phyloP scores from a whole-genome alignment of 2,329 filamentous ascomycete species.

The Xylaria sp. region DNA sequence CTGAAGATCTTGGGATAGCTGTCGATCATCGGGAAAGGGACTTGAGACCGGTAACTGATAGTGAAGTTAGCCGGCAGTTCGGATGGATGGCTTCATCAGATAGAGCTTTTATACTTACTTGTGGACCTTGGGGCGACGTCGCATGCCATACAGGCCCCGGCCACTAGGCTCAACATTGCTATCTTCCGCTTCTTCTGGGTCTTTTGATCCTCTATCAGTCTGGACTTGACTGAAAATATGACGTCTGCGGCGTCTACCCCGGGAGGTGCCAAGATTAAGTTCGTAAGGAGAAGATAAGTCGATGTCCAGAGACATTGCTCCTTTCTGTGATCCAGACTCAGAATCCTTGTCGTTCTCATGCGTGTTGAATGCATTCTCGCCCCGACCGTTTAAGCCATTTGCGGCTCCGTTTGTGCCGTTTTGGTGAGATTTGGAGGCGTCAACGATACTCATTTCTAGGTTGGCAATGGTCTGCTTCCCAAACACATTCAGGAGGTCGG shows the following conservation, averaged over 20 bases:
- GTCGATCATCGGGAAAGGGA: constrained; percentile 77
- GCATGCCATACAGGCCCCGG: constrained; percentile 15
- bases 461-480: constrained; percentile 81
- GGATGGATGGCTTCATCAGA: background rate
- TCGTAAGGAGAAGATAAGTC: constrained; percentile 46
- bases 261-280: constrained; percentile 29
- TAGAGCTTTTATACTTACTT: constrained; percentile 28
- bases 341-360: constrained; percentile 35
- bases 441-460: constrained; percentile 66
- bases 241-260: constrained; percentile 33
- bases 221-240: constrained; percentile 49
- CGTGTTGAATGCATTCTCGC: constrained; percentile 34
- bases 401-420: constrained; percentile 27
- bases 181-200: constrained; percentile 28
- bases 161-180: constrained; percentile 29
- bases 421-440: constrained; percentile 35
- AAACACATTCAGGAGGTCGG: constrained; percentile 69
- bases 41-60: constrained; percentile 52
- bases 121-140: constrained; percentile 35
- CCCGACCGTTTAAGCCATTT: constrained; percentile 31
- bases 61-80: constrained; percentile 4
- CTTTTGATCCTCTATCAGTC: constrained; percentile 36
- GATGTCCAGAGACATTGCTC: constrained; percentile 41
- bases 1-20: constrained; percentile 81
- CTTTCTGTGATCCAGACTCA: constrained; percentile 33